Base-by-base conservation (phyloP, 352 stramenopile species). In the Saprolegnia parasitica region DNA sequence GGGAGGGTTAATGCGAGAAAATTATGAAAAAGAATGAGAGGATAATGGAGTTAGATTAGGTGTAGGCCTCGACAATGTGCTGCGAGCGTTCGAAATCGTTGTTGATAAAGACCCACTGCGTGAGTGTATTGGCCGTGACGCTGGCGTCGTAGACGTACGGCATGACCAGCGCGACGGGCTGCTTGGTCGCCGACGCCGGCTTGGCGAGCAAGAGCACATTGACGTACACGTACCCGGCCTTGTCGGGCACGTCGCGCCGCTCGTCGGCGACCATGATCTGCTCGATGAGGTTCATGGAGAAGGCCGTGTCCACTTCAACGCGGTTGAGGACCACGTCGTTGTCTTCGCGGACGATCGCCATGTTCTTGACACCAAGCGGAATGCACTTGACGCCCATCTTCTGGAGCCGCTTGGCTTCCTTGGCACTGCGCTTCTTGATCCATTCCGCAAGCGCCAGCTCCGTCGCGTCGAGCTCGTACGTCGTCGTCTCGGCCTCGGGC, bases 41-140 rank as follows among this genome's bases (percentile, higher is more conserved):
- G 3, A 8, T 11, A n/a, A 49, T 49, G 18, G 18, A n/a, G 42
- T 49, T 35, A 35, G 29, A 49, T 49, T 49, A 49, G 11, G 42
- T n/a, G 42, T n/a, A 49, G 11, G 42, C 42, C 18, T 49, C 13
- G 13, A 49, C 42, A 49, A 49, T 49, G 42, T 65, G 56, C 39
- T 65, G 56, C 40, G 56, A 65, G 18, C 56, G 56, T n/a, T 65
- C 56, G 16, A 65, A 49, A 10, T 65, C 42, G 24, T 65, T 65
- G 39, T 65, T 65, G 56, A 65, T 49, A n/a, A 65, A 65, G 16
- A 65, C 56, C 56, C 56, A 65, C 39, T 65, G 56, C 9, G 26
- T 65, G 24, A 65, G 24, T 3, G 32, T 37, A n/a, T 65, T 65
- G 29, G 26, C 56, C 4, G 5, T 18, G 21, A 65, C 37, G 35